Base-by-base conservation (phyloP, 2,329 filamentous ascomycete species). In the Penicillium sp. region DNA sequence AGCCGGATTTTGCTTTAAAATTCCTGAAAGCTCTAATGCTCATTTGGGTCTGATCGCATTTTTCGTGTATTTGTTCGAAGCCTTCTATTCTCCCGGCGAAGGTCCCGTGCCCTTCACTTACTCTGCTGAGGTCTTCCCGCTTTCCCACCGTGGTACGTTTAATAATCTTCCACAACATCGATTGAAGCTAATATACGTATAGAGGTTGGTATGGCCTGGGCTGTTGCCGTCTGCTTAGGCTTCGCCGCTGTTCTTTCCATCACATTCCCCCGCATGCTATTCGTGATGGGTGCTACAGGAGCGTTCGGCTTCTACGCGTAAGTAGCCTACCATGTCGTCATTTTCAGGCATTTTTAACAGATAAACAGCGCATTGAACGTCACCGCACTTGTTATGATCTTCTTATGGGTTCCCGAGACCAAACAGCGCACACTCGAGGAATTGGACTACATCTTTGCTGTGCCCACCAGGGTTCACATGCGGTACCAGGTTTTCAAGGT, bases 1-100 rank as follows among this genome's bases (percentile, higher is more conserved):
- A 2, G 61, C 63, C 27, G 53, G 58, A 5, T 47, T 54, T 0
- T 66, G 65, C 44, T 65, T 63, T 21, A 48, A 52, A 5, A 63
- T 65, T 9, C 48, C 49, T 2, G 3, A 53, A 2, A 21, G 44
- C 5, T 8, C 47, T 1, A 6, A 27, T 3, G 43, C 44, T 24
- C 57, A 56, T 14, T 29, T 57, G 1, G 63, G 59, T 0, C 50
- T 63, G 3, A 56, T 68, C 2, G 53, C 61, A 4, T 33, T 53
- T 3, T 66, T 68, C 35, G 76, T 65, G n/a, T 58, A 87, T 71
- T 88, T 89, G 68, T 87, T 90, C 53, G 88, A 90, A 53, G 86
- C 87, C 6, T 90, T 90, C 71, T 90, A 90, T 72, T 86, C 83
- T 1, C 84, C 84, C 8, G 56, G 56, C 26, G 56, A 55, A 27